phyloP scores from a whole-genome alignment of 1,139 yeast species.

The Taiozyma onychis region DNA sequence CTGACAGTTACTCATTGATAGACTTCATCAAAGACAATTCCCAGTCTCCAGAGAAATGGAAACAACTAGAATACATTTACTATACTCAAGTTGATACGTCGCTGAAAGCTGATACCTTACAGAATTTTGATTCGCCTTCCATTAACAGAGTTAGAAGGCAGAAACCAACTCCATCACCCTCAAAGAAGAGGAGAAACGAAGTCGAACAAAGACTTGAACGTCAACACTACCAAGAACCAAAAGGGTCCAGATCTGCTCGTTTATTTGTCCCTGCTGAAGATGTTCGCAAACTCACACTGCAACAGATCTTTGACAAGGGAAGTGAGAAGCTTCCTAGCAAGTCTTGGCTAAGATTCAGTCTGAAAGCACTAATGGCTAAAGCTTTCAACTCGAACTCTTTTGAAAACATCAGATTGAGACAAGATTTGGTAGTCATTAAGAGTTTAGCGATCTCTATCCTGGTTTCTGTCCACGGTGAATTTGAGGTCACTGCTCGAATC shows the following conservation, averaged over 20 bases:
- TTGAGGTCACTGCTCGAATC: conserved; percentile 52
- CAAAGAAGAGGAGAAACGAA: conserved; percentile 16
- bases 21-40: conserved; percentile 46
- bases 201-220: neutral
- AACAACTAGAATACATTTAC: conserved; percentile 48
- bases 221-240: neutral
- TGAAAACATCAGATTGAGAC: conserved; percentile 52
- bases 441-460: conserved; percentile 62
- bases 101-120: neutral
- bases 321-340: conserved; percentile 53
- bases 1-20: conserved; percentile 48
- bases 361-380: conserved; percentile 62
- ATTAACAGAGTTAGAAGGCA: conserved; percentile 8
- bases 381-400: conserved; percentile 58
- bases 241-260: conserved; percentile 31
- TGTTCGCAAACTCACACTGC: conserved; percentile 38
- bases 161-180: conserved; percentile 13
- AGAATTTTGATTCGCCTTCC: conserved; percentile 7
- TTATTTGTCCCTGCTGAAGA: conserved; percentile 17
- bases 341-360: conserved; percentile 57
- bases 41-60: conserved; percentile 54
- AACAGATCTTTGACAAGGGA: conserved; percentile 63
- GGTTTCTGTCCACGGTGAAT: conserved; percentile 42
- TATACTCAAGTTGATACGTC: conserved; percentile 25
- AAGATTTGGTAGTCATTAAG: conserved; percentile 56